Percentiles rank a stretch among this genome's conserved stretches.
Evolutionary conservation across 177 flowering plant genomes (phyloP).

Genomic region (Vitis hybrid): DNA sequence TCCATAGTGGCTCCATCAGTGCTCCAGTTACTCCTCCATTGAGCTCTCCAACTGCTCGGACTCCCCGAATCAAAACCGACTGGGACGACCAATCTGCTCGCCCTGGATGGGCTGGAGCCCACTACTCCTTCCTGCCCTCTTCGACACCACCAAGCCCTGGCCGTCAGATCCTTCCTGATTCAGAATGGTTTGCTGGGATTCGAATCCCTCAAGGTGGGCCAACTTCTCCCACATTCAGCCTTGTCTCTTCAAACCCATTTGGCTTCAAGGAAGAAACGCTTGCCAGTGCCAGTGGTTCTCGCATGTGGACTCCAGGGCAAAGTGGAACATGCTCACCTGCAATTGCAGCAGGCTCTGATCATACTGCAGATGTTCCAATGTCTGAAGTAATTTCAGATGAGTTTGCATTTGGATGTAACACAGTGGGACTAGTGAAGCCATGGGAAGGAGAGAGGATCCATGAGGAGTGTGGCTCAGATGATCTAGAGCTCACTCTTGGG

Average conservation of each 20-base stretch:
- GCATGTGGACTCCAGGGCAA: constrained; percentile 96
- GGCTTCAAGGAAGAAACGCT: constrained; percentile 51
- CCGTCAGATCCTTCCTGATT: constrained; percentile 59
- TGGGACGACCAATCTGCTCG: constrained; percentile 50
- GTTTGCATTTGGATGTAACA: constrained; percentile 81
- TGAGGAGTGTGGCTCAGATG: constrained; percentile 87
- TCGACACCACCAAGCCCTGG: constrained; percentile 95
- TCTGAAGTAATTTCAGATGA: constrained; percentile 66
- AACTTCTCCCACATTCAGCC: constrained; percentile 87
- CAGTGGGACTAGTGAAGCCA: constrained; percentile 68
- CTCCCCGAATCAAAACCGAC: constrained; percentile 57
- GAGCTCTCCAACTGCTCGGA: constrained; percentile 82
- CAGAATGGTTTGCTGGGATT: constrained; percentile 69
- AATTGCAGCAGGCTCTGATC: constrained; percentile 53
- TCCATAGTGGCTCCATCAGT: constrained; percentile 66
- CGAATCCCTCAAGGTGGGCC: constrained; percentile 68
- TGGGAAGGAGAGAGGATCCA: constrained; percentile 98
- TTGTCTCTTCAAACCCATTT: constrained; percentile 74
- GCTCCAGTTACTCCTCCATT: constrained; percentile 67
- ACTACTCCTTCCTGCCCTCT: constrained; percentile 54
- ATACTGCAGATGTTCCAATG: constrained; percentile 79
- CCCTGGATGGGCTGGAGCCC: constrained; percentile 44
- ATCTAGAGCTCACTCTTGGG: constrained; percentile 94
- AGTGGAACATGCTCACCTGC: constrained; percentile 96
- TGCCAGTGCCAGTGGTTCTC: constrained; percentile 55